A percentile compares a stretch with the other conserved stretches of the same genome.
Evolutionary conservation across 73 alveolate genomes (phyloP).

Genomic region (Paramecium sexaurelia): DNA sequence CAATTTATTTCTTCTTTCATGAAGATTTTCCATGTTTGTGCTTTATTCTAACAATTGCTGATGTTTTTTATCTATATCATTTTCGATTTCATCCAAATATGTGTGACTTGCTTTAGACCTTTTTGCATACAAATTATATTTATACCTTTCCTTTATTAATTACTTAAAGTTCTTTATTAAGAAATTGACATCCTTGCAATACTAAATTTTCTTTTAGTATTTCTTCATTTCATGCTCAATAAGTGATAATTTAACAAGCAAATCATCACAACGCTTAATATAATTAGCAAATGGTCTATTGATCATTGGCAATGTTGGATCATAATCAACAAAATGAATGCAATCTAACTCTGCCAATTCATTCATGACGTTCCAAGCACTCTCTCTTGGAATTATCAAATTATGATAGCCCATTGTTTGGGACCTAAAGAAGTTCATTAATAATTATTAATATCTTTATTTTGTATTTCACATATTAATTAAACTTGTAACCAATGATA

Average conservation of each 20-base stretch:
- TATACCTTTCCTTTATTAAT: conserved; percentile 44
- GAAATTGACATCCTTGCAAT: conserved; percentile 44
- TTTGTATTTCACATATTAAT: not conserved
- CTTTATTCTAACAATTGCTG: not conserved
- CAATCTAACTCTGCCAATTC: conserved; percentile 91
- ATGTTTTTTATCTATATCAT: conserved; percentile 36
- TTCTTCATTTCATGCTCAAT: conserved; percentile 49
- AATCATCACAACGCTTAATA: conserved; percentile 81
- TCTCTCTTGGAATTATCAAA: conserved; percentile 89
- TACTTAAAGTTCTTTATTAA: conserved; percentile 2
- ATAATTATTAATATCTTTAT: not conserved
- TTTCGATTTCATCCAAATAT: conserved; percentile 56
- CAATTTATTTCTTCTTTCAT: not conserved
- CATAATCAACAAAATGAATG: conserved; percentile 92
- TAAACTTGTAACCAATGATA: not conserved
- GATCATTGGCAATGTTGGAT: conserved; percentile 79
- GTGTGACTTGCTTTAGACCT: conserved; percentile 55
- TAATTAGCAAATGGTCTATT: conserved; percentile 81
- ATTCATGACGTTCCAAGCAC: conserved; percentile 89
- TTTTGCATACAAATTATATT: not conserved
- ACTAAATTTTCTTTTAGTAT: not conserved
- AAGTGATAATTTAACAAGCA: not conserved
- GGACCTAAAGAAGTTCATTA: conserved; percentile 85
- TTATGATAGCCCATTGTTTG: conserved; percentile 92
- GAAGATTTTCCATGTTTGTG: conserved; percentile 24